Evolutionary conservation across 2,329 filamentous ascomycete genomes (phyloP), one percentile per base, ranked within the genome.

Genomic region (Gaeumannomyces tritici): DNA sequence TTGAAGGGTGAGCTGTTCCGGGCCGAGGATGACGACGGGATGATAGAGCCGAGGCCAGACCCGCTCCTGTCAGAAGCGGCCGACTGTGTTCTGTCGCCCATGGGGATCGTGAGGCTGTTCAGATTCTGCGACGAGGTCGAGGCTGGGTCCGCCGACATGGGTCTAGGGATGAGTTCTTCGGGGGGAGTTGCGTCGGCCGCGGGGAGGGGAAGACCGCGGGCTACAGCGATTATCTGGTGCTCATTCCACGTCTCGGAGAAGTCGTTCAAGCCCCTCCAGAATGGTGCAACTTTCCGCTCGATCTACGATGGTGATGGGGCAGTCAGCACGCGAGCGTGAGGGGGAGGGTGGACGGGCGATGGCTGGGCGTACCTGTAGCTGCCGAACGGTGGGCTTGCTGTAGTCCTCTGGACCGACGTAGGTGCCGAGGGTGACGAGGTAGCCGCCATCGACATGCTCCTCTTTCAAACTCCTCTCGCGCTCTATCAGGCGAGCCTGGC

Each of bases 341-440:
- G 33, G 13, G 18, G 35, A 42, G 12, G 5, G 12, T 42, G 56
- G n/a, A 35, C 18, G 59, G 59, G 28, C 27, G 42, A 57, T 47
- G 60, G 42, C n/a, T 51, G 42, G 29, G 51, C 67, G 70, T 82
- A 96, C 92, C 88, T 95, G 93, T 62, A 99, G 78, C 73, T 96
- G 93, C 67, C 95, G 86, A 62, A 98, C 93, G 59, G 91, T 80
- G 24, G 84, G 78, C 74, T 98, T 98, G 79, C 86, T 96, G 73
- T 93, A 99, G 75, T 99, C 95, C 75, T 99, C 95, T 0, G 86
- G 79, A 0, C 93, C 93, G 27, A 91, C 93, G 72, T 99, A 99
- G 60, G 93, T 90, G 47, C 95, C 95, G 71, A 96, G 85, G 0
- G 95, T 99, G 35, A 99, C 95, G 59, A 99, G 78, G 76, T 88